A percentile compares a stretch with the other conserved stretches of the same genome.
Evolutionary conservation across 768 basidiomycete species (phyloP).

Genomic region (Mrakia blollopis): DNA sequence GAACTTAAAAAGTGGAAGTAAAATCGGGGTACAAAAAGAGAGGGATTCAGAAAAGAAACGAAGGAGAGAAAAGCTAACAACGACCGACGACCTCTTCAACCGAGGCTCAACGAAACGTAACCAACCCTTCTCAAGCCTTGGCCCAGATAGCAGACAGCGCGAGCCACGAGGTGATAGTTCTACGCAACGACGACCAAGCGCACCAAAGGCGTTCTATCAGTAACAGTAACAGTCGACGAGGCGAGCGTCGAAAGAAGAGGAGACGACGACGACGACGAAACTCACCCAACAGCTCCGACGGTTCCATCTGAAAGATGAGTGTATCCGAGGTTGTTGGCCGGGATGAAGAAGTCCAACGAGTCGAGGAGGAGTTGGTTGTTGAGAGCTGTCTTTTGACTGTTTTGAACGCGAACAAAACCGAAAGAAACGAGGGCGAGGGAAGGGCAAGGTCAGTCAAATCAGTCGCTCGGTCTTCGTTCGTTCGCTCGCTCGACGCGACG

Average conservation of each 20-base stretch:
- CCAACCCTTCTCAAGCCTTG: neutral
- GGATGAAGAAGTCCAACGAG: conserved; percentile 80
- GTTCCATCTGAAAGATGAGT: conserved; percentile 75
- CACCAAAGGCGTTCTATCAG: neutral
- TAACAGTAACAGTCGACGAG: neutral
- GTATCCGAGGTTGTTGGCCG: conserved; percentile 72
- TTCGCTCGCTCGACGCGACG: no score
- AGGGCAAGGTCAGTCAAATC: neutral
- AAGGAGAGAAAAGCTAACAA: neutral
- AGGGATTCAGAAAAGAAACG: no score
- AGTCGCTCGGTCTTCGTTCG: neutral
- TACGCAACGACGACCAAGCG: neutral
- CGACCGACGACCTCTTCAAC: neutral
- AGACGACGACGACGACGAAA: conserved; percentile 29
- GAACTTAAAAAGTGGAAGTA: no score
- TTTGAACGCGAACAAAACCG: no score
- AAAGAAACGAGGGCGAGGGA: no score
- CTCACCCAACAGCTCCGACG: conserved; percentile 79
- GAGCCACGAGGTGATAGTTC: conserved; percentile 22
- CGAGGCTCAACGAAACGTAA: neutral
- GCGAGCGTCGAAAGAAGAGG: neutral
- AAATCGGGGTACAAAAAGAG: no score
- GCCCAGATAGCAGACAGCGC: conserved; percentile 16
- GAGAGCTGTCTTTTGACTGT: conserved; percentile 56
- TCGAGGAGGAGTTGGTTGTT: conserved; percentile 81